A percentile compares a stretch with the other conserved stretches of the same genome.
Conservation (phyloP, 2,329 filamentous ascomycete genomes). For the Colletotrichum gigasporum region DNA sequence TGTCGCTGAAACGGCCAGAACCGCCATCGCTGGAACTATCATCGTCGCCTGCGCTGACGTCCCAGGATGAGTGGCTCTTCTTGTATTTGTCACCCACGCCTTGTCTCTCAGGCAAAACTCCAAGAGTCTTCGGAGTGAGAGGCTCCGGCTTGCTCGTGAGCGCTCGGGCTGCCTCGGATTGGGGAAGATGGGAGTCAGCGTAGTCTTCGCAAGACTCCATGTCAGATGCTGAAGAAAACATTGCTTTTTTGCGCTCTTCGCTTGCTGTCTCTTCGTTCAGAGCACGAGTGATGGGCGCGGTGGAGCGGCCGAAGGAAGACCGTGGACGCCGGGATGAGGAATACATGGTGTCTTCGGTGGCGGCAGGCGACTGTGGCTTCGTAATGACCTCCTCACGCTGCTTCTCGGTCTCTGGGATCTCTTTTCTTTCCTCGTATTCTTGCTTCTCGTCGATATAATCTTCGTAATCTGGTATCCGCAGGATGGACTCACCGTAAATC, state of each 20-base stretch:
- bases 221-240: too few species aligned
- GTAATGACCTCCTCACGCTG: too few species aligned
- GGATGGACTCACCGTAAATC: background rate
- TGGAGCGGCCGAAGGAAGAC: background rate
- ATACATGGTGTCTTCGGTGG: too few species aligned
- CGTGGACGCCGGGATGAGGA: background rate
- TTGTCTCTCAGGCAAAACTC: background rate
- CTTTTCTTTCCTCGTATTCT: background rate
- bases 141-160: background rate
- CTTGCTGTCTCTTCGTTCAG: background rate
- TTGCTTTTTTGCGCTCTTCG: background rate
- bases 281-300: background rate
- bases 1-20: background rate
- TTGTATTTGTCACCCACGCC: background rate
- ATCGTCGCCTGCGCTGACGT: constrained; percentile 10
- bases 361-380: too few species aligned
- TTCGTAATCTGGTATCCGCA: background rate
- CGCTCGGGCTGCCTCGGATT: too few species aligned
- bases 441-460: background rate
- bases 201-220: background rate
- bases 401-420: background rate
- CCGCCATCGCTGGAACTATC: background rate
- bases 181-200: background rate
- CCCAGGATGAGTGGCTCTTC: constrained; percentile 23
- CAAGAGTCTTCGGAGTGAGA: background rate